These are phyloP conservation scores for Rehmannia glutinosa DNA, from an alignment of 257 asterid species.

Conservation along the genomic window DNA sequence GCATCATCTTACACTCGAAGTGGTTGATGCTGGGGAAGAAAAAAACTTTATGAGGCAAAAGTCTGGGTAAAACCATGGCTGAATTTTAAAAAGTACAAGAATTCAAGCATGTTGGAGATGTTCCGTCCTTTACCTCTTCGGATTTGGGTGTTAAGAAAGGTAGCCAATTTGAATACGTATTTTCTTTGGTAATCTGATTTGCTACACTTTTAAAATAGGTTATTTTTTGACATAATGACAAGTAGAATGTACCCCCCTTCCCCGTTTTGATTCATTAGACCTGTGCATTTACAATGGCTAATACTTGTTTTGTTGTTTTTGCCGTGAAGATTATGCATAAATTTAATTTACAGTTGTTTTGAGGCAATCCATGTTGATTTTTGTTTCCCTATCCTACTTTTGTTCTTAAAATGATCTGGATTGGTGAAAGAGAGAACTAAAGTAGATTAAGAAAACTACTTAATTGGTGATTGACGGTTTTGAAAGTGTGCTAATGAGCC, in stretches of 20 bases:
- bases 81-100: slow-evolving; percentile 78
- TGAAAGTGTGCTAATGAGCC: too few relatives aligned
- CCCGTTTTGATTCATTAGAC: neutral
- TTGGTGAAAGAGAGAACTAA: too few relatives aligned
- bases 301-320: neutral
- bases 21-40: slow-evolving; percentile 69
- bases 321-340: neutral
- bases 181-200: neutral
- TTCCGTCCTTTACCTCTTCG: slow-evolving; percentile 55
- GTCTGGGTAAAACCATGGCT: slow-evolving; percentile 95
- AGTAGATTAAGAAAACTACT: too few relatives aligned
- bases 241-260: neutral
- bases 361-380: too few relatives aligned
- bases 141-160: slow-evolving; percentile 82
- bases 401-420: too few relatives aligned
- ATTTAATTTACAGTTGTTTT: too few relatives aligned
- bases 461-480: too few relatives aligned
- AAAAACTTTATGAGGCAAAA: slow-evolving; percentile 75
- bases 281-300: neutral
- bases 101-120: slow-evolving; percentile 61
- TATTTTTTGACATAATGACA: neutral
- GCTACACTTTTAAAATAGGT: neutral
- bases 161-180: slow-evolving; percentile 2
- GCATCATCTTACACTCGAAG: slow-evolving; percentile 83
- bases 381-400: too few relatives aligned